phyloP scores from a whole-genome alignment of 768 basidiomycete species.

The Kwoniella sp. region DNA sequence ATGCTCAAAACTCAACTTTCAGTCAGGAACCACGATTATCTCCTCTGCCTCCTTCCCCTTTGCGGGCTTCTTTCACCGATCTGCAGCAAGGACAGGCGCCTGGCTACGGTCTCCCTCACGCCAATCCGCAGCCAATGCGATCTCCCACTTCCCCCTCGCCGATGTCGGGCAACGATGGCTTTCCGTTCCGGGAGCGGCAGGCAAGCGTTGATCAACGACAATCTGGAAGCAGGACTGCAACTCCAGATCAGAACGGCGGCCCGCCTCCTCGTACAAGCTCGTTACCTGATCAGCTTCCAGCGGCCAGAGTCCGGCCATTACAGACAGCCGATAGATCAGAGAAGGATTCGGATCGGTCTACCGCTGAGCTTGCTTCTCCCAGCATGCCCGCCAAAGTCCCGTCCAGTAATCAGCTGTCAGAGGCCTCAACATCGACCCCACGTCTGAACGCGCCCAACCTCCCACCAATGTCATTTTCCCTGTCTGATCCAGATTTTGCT shows the following conservation, averaged over 20 bases:
- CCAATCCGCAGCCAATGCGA: background rate
- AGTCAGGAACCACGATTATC: conserved; percentile 31
- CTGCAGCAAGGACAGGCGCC: conserved; percentile 5
- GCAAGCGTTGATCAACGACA: conserved; percentile 3
- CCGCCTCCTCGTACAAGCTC: conserved; percentile 41
- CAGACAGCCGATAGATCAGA: conserved; percentile 8
- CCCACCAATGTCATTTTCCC: conserved; percentile 85
- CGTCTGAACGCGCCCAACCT: conserved; percentile 75
- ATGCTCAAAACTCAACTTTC: conserved; percentile 34
- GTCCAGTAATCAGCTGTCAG: conserved; percentile 9
- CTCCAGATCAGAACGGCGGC: background rate
- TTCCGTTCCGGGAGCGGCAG: conserved; percentile 28
- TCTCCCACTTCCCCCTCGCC: conserved; percentile 35
- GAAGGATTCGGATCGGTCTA: background rate
- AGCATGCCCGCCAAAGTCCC: conserved; percentile 10
- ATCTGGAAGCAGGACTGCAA: conserved; percentile 2
- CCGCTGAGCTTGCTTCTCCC: conserved; percentile 1
- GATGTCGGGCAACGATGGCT: conserved; percentile 9
- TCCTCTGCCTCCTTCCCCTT: conserved; percentile 47
- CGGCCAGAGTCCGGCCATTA: conserved; percentile 1
- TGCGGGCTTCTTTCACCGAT: conserved; percentile 54
- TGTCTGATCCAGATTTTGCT: conserved; percentile 74
- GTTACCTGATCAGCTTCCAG: conserved; percentile 26
- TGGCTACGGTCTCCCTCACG: too few relatives aligned
- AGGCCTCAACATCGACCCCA: conserved; percentile 22